These are phyloP conservation scores for Trichophyton schoenleinii DNA, from an alignment of 2,329 filamentous ascomycete species.

Conservation along the genomic window DNA sequence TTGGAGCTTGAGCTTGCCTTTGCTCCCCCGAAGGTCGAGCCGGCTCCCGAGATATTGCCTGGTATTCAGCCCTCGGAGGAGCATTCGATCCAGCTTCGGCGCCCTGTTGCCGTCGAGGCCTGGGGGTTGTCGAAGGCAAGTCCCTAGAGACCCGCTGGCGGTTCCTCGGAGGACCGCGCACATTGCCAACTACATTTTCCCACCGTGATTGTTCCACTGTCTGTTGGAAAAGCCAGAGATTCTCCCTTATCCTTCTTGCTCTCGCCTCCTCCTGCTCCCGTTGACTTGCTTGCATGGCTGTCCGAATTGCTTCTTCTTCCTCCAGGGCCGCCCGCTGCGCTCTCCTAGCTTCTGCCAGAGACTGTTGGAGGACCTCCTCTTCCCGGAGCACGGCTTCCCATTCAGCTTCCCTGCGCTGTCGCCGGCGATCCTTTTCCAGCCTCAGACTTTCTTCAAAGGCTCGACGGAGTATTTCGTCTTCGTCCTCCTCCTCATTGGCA, in stretches of 20 bases:
- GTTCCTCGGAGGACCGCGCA: too few species aligned
- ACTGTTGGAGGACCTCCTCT: background rate
- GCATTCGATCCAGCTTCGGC: too few species aligned
- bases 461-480: conserved; percentile 9
- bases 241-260: background rate
- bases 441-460: background rate
- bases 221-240: conserved; percentile 5
- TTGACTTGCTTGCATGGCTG: background rate
- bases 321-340: conserved; percentile 2
- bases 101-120: too few species aligned
- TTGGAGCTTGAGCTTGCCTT: too few species aligned
- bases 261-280: background rate
- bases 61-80: too few species aligned
- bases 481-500: background rate
- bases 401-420: background rate
- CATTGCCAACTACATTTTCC: too few species aligned
- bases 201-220: conserved; percentile 10
- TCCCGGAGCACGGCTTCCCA: background rate
- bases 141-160: too few species aligned
- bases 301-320: conserved; percentile 5
- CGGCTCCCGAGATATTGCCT: too few species aligned
- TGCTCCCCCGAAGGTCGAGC: too few species aligned
- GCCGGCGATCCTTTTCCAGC: background rate
- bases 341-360: background rate
- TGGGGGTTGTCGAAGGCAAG: too few species aligned